Conservation (phyloP, 2,329 filamentous ascomycete genomes). For the Pseudogymnoascus pannorum region DNA sequence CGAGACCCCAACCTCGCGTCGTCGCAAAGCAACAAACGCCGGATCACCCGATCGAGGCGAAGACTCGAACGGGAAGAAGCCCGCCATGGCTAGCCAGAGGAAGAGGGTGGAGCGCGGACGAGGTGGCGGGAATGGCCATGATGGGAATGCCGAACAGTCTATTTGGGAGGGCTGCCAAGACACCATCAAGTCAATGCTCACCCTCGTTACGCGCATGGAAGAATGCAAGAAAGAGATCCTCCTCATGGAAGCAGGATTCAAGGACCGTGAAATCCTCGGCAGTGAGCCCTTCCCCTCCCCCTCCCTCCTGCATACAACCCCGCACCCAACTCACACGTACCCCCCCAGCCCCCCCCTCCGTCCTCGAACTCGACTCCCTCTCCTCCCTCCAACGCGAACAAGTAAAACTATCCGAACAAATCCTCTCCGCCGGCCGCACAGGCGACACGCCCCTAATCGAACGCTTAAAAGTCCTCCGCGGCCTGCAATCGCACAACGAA, state of each 20-base stretch:
- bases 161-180: slow-evolving; percentile 7
- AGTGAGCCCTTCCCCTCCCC: background rate
- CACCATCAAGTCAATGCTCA: background rate
- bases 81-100: background rate
- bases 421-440: slow-evolving; percentile 13
- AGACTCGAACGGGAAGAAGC: background rate
- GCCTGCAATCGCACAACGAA: slow-evolving; percentile 21
- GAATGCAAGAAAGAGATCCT: background rate
- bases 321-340: background rate
- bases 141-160: background rate
- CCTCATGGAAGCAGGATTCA: background rate
- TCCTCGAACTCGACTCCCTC: slow-evolving; percentile 21
- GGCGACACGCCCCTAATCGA: slow-evolving; percentile 15
- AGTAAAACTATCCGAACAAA: slow-evolving; percentile 24
- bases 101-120: slow-evolving; percentile 6
- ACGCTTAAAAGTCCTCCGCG: slow-evolving; percentile 15
- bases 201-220: background rate
- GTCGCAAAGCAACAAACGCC: background rate
- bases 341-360: slow-evolving; percentile 17
- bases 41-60: background rate
- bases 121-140: background rate
- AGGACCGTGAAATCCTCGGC: background rate
- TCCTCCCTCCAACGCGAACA: slow-evolving; percentile 24
- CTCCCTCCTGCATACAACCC: background rate
- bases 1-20: background rate